Evolutionary conservation across 1,284 basidiomycete genomes (phyloP).

Genomic region (Leccinum insolens): DNA sequence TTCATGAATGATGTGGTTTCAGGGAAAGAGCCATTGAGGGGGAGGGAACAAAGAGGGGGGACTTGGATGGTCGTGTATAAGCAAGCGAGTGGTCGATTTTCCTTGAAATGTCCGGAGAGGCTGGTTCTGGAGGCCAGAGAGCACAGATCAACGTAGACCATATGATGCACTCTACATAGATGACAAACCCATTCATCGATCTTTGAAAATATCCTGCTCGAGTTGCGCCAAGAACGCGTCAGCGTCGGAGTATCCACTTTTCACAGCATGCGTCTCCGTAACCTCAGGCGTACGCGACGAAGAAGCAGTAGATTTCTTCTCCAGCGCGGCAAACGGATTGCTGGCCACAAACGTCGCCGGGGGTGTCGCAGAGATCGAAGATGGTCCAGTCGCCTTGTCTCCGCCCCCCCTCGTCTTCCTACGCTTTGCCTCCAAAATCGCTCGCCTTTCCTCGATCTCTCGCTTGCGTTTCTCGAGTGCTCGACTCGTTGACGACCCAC

Average conservation of each 20-base stretch:
- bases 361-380: conserved; percentile 5
- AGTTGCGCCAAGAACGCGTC: conserved; percentile 68
- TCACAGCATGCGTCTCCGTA: conserved; percentile 18
- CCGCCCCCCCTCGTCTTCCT: conserved; percentile 46
- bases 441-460: conserved; percentile 77
- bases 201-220: conserved; percentile 47
- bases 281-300: conserved; percentile 12
- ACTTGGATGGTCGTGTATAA: conserved; percentile 46
- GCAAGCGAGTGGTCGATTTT: conserved; percentile 45
- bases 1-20: conserved; percentile 52
- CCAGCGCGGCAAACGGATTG: conserved; percentile 56
- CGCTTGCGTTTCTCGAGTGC: conserved; percentile 80
- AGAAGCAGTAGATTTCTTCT: conserved; percentile 37
- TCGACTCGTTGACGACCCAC: conserved; percentile 45
- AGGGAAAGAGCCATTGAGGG: conserved; percentile 42
- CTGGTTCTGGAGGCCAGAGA: conserved; percentile 44
- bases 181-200: conserved; percentile 13
- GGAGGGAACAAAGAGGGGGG: conserved; percentile 38
- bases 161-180: not conserved
- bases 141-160: not conserved
- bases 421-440: conserved; percentile 36
- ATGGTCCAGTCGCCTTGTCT: not conserved
- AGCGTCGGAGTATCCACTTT: conserved; percentile 39
- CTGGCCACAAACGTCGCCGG: conserved; percentile 14
- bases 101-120: conserved; percentile 51